phyloP scores from a whole-genome alignment of 2,329 filamentous ascomycete genomes.

The Ceratocystis alfenasii region DNA sequence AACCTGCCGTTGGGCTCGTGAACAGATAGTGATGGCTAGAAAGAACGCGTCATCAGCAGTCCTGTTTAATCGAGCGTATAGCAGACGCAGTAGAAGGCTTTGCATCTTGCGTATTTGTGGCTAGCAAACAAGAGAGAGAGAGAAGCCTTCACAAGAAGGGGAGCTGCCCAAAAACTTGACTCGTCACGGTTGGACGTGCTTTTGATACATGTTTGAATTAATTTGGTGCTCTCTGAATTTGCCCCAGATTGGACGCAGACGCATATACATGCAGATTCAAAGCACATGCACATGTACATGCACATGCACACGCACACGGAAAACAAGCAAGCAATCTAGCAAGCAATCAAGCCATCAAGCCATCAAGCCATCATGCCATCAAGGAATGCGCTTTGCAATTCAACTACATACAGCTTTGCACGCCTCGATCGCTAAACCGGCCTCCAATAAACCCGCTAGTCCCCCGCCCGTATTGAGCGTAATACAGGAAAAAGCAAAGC shows the following conservation, averaged over 20 bases:
- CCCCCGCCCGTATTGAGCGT: background rate
- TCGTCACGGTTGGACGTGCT: background rate
- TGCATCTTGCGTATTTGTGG: too few relatives aligned
- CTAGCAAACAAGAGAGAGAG: too few relatives aligned
- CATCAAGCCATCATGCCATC: too few relatives aligned
- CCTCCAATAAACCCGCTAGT: background rate
- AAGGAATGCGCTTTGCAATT: too few relatives aligned
- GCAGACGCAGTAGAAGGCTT: background rate
- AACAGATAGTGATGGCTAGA: too few relatives aligned
- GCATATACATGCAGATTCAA: background rate
- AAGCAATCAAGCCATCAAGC: too few relatives aligned
- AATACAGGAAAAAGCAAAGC: background rate
- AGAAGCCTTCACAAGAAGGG: too few relatives aligned
- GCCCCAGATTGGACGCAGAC: background rate
- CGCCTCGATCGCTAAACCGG: too few relatives aligned
- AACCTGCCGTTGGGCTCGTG: background rate
- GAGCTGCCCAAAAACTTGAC: background rate
- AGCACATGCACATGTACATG: background rate
- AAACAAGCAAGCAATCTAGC: background rate
- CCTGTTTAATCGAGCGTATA: background rate
- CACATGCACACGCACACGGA: background rate
- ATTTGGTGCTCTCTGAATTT: background rate
- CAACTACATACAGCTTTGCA: too few relatives aligned
- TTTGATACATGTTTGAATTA: background rate
- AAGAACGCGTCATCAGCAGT: slow-evolving; percentile 5